A percentile compares a stretch with the other conserved stretches of the same genome.
phyloP scores from a whole-genome alignment of 2,329 filamentous ascomycete species.

The Cladosporium velox region DNA sequence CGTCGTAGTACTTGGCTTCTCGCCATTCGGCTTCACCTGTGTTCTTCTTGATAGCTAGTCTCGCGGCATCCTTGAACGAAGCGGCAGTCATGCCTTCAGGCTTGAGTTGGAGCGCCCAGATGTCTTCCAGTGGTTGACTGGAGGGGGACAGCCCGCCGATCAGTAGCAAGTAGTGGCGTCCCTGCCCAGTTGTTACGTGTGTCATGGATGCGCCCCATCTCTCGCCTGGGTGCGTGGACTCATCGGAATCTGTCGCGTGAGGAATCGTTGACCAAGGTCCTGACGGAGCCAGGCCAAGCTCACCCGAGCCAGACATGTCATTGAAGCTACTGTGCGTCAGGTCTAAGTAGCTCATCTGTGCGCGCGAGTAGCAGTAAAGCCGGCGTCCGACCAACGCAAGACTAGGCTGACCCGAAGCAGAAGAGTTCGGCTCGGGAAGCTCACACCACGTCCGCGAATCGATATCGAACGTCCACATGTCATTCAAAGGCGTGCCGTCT shows the following conservation, averaged over 20 bases:
- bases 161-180: conserved; percentile 55
- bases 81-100: conserved; percentile 50
- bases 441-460: conserved; percentile 51
- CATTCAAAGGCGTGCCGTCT: conserved; percentile 38
- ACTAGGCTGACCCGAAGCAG: conserved; percentile 36
- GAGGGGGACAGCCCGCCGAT: conserved; percentile 47
- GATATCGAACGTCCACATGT: conserved; percentile 45
- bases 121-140: conserved; percentile 40
- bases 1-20: conserved; percentile 52
- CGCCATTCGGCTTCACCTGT: conserved; percentile 55
- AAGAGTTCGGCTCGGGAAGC: conserved; percentile 46
- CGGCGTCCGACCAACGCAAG: conserved; percentile 49
- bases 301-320: conserved; percentile 21
- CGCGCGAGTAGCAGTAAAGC: conserved; percentile 36
- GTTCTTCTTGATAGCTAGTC: conserved; percentile 46
- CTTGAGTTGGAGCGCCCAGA: conserved; percentile 57
- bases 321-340: conserved; percentile 23
- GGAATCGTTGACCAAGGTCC: conserved; percentile 43
- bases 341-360: conserved; percentile 26
- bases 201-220: conserved; percentile 49
- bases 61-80: conserved; percentile 53
- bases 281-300: conserved; percentile 31
- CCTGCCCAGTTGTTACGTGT: conserved; percentile 54
- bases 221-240: conserved; percentile 43
- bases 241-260: conserved; percentile 41